phyloP scores from a whole-genome alignment of 129 eudicot genomes.

The Pseudognaphalium luteoalbum region DNA sequence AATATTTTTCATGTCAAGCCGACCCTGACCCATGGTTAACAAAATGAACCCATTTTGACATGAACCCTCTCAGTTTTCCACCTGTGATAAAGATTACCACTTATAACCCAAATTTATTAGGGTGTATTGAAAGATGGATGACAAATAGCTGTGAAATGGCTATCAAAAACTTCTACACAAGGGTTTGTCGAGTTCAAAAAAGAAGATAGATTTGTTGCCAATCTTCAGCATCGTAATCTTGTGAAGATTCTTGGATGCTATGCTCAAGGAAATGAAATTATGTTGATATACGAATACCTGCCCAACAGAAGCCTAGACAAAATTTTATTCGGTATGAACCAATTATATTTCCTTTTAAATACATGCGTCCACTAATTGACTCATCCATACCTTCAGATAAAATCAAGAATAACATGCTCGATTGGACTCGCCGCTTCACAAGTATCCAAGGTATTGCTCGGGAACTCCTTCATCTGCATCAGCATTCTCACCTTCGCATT shows the following conservation, averaged over 20 bases:
- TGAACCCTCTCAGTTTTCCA: not conserved
- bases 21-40: too few species aligned
- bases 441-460: conserved; percentile 35
- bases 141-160: conserved; percentile 18
- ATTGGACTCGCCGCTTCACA: conserved; percentile 8
- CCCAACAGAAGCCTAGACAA: conserved; percentile 30
- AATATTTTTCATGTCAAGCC: too few species aligned
- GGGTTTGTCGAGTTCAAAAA: conserved; percentile 17
- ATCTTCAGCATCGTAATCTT: conserved; percentile 34
- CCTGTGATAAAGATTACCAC: not conserved
- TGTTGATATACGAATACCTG: conserved; percentile 33
- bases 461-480: conserved; percentile 44
- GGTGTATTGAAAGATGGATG: conserved; percentile 18
- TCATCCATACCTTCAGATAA: not conserved
- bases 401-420: not conserved
- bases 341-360: too few species aligned
- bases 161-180: conserved; percentile 21
- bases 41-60: not conserved
- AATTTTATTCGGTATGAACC: conserved; percentile 14
- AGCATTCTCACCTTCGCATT: conserved; percentile 31
- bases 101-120: not conserved
- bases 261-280: conserved; percentile 23
- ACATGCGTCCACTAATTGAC: too few species aligned
- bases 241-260: conserved; percentile 32
- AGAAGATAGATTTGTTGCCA: conserved; percentile 21